Base-by-base conservation (phyloP, 2,329 filamentous ascomycete species). In the Fusarium cyanostomum region DNA sequence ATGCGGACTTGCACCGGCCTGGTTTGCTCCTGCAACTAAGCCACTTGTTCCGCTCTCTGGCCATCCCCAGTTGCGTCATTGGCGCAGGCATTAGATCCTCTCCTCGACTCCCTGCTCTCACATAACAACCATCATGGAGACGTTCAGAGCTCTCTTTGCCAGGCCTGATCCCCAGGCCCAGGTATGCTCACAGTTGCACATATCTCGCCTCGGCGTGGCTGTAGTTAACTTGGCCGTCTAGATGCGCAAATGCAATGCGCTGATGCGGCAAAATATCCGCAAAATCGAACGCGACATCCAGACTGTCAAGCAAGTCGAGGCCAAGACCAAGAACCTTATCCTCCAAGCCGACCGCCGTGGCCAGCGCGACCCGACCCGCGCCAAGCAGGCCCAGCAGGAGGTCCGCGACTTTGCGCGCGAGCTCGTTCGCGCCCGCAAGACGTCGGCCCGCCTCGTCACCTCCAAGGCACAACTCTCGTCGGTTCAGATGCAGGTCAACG, bases 401-500 rank as follows among this genome's bases (percentile, higher is more conserved):
- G 91, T 91, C 35, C 92, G 95, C 67, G 89, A 90, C 64, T 97
- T 97, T 76, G 95, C 95, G 21, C 86, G 88, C 67, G 94, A 97
- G 78, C 85, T 98, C 45, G 87, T 98, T 63, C 89, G 91, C 49
- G 86, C 92, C 58, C 91, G 95, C 65, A 92, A 90, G 74, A 89
- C 93, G 63, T 85, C 84, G 15, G 80, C 84, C 27, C 88, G 95
- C 5, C 84, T 98, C 34, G 84, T 90, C 15, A 98, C 94, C 0
- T 90, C 89, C 71, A 96, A 96, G 75, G 95, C 95, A 2, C 95
- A 98, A 79, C 86, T 99, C 43, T 89, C 89, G 74, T 94, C 90
- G 67, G 94, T 99, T 38, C 90, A 94, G 78, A 96, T 98, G 93
- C 95, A 98, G 79, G 94, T 99, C 73, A 92, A 94, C 73, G 94